A percentile compares a stretch with the other conserved stretches of the same genome.
phyloP scores from a whole-genome alignment of 176 grass and related monocot species.

The Carex parvula region DNA sequence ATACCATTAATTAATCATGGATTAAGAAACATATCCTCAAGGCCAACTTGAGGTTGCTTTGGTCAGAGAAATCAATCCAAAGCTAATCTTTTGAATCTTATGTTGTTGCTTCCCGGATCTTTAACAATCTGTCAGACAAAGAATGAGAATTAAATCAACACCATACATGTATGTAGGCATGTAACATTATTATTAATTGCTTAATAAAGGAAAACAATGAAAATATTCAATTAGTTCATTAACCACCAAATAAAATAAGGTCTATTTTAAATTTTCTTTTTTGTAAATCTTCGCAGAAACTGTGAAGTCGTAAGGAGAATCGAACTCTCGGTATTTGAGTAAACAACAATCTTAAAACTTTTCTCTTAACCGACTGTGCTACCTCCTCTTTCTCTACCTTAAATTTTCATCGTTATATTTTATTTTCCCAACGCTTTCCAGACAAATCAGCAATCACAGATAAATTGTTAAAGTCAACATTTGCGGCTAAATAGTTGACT shows the following conservation, averaged over 20 bases:
- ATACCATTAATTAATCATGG: not conserved
- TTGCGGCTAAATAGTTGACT: not conserved
- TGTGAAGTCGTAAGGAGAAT: too few species aligned
- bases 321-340: too few species aligned
- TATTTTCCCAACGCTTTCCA: not conserved
- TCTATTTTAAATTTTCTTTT: too few species aligned
- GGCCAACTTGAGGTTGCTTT: constrained; percentile 15
- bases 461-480: not conserved
- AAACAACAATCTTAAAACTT: too few species aligned
- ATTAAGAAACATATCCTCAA: constrained; percentile 21
- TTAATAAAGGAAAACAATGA: too few species aligned
- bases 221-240: constrained; percentile 14
- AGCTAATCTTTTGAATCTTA: not conserved
- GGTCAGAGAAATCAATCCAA: constrained; percentile 9
- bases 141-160: not conserved
- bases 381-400: too few species aligned
- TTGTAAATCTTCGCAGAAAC: too few species aligned
- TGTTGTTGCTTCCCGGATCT: constrained; percentile 10
- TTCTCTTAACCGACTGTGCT: too few species aligned
- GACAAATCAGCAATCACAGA: not conserved
- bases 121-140: not conserved
- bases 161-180: too few species aligned
- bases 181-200: not conserved
- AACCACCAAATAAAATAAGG: not conserved
- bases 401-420: too few species aligned